Percentiles rank a stretch among this genome's conserved stretches.
Conservation (phyloP, 441 rosid species). For the Metrosideros polymorpha region DNA sequence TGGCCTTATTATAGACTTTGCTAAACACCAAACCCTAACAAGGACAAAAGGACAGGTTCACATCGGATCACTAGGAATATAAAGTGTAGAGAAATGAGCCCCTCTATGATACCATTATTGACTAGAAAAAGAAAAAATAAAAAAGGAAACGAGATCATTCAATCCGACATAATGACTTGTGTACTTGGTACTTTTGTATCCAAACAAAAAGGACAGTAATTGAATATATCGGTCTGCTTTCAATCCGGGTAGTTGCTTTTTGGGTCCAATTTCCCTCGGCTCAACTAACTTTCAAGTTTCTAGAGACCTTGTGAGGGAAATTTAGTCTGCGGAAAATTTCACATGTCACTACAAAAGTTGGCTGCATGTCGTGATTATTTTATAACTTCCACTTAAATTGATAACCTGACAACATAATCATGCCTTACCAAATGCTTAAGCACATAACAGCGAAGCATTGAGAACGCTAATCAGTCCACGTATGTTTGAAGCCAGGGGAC, state of each 20-base stretch:
- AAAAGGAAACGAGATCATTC: neutral
- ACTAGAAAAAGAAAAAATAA: neutral
- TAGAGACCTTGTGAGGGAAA: neutral
- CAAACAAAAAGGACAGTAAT: neutral
- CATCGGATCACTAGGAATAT: neutral
- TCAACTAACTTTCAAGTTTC: neutral
- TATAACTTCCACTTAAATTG: neutral
- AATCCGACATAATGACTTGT: neutral
- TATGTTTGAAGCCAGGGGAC: too few species aligned
- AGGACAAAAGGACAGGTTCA: neutral
- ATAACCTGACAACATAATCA: neutral
- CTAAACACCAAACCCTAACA: neutral
- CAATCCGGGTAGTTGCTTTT: neutral
- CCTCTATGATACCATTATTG: neutral
- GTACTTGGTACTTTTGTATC: neutral
- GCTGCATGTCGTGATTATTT: neutral
- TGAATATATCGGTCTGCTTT: neutral
- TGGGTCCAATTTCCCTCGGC: neutral
- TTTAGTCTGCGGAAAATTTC: neutral
- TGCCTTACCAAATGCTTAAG: neutral
- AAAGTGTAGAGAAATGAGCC: neutral
- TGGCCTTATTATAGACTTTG: neutral
- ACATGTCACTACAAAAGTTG: neutral
- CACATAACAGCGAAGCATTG: neutral
- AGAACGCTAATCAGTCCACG: neutral